phyloP scores from a whole-genome alignment of 2,329 filamentous ascomycete genomes.

The Hyphodiscus sp. region DNA sequence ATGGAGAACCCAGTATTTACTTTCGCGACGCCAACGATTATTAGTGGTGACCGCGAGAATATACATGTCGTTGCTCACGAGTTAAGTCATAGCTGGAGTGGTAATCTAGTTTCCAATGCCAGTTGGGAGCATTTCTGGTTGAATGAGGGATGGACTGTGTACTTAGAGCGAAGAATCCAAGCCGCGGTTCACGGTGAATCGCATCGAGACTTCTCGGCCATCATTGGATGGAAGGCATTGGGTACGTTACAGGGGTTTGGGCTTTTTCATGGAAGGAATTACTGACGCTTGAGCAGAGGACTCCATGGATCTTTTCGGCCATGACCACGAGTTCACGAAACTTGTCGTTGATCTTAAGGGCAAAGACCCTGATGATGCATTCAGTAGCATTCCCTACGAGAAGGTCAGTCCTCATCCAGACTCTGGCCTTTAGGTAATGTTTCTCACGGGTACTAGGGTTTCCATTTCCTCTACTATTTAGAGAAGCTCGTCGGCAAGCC shows the following conservation, averaged over 20 bases:
- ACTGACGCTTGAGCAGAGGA: conserved; percentile 47
- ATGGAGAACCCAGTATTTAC: conserved; percentile 95
- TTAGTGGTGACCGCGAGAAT: conserved; percentile 85
- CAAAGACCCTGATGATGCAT: conserved; percentile 91
- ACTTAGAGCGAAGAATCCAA: conserved; percentile 81
- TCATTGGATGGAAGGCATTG: conserved; percentile 84
- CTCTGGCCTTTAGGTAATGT: background rate
- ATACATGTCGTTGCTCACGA: conserved; percentile 95
- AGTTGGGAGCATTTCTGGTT: conserved; percentile 79
- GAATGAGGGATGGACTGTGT: conserved; percentile 86
- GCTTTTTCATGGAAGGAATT: background rate
- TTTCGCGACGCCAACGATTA: conserved; percentile 89
- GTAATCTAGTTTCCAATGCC: conserved; percentile 73
- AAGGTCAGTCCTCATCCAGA: conserved; percentile 41
- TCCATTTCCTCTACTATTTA: conserved; percentile 86
- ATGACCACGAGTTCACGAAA: conserved; percentile 88
- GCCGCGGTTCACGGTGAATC: conserved; percentile 73
- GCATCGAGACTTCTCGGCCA: conserved; percentile 88
- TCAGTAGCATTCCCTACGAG: conserved; percentile 88
- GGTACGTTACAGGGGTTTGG: conserved; percentile 21
- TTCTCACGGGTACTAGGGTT: conserved; percentile 45
- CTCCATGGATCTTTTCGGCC: conserved; percentile 69
- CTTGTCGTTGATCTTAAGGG: conserved; percentile 81
- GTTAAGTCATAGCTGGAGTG: conserved; percentile 73
- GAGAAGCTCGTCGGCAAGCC: conserved; percentile 77